Evolutionary conservation across 768 basidiomycete species (phyloP).

Genomic region (Tulasnella calospora): DNA sequence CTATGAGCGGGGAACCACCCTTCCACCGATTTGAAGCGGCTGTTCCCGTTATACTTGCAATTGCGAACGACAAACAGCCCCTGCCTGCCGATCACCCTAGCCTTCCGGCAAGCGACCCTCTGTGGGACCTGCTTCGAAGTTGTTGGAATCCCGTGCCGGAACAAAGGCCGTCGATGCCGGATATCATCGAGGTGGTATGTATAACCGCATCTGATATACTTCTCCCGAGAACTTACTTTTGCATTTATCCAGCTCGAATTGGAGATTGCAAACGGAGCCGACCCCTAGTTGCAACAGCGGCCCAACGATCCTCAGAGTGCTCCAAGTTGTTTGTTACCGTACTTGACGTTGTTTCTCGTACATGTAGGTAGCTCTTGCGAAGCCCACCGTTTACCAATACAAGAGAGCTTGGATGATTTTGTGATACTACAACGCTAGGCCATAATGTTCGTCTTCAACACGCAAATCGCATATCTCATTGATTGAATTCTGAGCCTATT

Average conservation of each 20-base stretch:
- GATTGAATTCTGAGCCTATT: no score
- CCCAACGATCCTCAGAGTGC: no score
- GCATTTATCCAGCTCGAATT: not conserved
- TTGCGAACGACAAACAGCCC: not conserved
- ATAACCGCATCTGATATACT: not conserved
- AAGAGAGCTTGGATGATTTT: no score
- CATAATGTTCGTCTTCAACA: no score
- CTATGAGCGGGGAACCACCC: not conserved
- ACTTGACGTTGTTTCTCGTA: no score
- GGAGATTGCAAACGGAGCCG: no score
- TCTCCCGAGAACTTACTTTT: not conserved
- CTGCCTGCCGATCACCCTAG: not conserved
- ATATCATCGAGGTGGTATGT: not conserved
- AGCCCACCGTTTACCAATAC: no score
- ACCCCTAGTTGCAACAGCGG: no score
- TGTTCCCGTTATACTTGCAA: not conserved
- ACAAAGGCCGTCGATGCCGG: not conserved
- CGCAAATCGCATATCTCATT: no score
- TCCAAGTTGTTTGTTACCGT: no score
- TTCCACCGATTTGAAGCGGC: not conserved
- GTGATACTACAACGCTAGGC: no score
- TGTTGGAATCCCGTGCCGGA: slow-evolving; percentile 13
- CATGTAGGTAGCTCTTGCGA: no score
- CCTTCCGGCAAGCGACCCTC: not conserved
- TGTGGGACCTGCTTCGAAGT: slow-evolving; percentile 7